Base-by-base conservation (phyloP, 768 basidiomycete genomes). In the Mycena sanguinolenta region DNA sequence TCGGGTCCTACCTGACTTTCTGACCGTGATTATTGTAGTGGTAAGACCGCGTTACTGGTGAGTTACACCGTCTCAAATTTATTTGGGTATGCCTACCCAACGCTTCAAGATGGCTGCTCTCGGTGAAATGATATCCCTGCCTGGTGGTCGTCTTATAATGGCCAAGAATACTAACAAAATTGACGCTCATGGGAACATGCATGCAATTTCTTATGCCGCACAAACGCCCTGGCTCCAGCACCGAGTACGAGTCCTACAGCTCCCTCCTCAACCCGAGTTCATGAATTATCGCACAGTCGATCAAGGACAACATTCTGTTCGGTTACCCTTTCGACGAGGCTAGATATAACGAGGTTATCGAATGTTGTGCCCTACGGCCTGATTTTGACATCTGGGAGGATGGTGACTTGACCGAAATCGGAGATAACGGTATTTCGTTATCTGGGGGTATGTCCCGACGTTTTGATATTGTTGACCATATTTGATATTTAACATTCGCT, bases 341-440 rank as follows among this genome's bases (percentile, higher is more conserved):
- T 67, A 84, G 94, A 58, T 96, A 97, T 72, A 81, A 91, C 14
- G 84, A 83, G 0, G 94, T 96, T 28, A 78, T 97, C 19, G 91
- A 95, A 58, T 92, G 89, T 14, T 98, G 97, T 75, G 96, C 95
- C 0, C 79, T 99, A 61, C 81, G 77, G 30, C 88, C 92, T 0
- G 97, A 99, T 82, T 79, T 99, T 63, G 88, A 92, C 6, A 88
- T 96, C 23, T 79, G 98, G 2, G 94, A 97, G 65, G 91, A 96
- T 73, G 97, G 97, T 0, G 96, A 95, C 75, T 82, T 79, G 58
- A 96, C 95, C 0, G 92, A 95, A 79, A 94, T 97, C 71, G 95
- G 95, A 21, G 91, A 90, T 16, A 85, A 90, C 85, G 88, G 58
- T 42, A 65, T 70, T 0, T 64, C 58, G 0, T 34, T 73, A 19